Conservation (phyloP, 2,329 filamentous ascomycete species). For the Volutella citrinella region DNA sequence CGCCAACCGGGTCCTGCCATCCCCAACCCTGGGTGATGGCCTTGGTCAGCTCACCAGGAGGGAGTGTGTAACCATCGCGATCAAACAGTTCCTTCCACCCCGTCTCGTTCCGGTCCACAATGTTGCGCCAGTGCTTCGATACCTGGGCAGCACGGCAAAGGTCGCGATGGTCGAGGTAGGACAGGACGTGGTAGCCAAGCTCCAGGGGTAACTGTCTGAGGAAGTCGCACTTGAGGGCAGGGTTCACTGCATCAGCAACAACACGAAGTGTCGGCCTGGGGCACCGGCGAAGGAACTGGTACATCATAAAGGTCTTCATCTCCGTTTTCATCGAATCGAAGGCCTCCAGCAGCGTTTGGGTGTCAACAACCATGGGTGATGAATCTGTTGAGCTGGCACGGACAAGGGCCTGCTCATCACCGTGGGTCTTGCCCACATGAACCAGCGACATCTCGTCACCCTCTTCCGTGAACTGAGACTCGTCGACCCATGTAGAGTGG, state of each 20-base stretch:
- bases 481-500: constrained; percentile 35
- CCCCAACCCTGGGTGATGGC: constrained; percentile 94
- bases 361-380: constrained; percentile 61
- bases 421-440: constrained; percentile 18
- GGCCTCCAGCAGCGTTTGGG: constrained; percentile 80
- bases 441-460: constrained; percentile 27
- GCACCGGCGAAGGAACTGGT: constrained; percentile 86
- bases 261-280: constrained; percentile 85
- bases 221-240: constrained; percentile 92
- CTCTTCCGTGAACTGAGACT: constrained; percentile 38
- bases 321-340: constrained; percentile 90
- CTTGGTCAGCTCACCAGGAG: constrained; percentile 77
- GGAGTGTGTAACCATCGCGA: constrained; percentile 74
- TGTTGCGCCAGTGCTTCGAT: constrained; percentile 87
- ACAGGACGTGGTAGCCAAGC: constrained; percentile 81
- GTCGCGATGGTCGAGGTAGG: constrained; percentile 80
- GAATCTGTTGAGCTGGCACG: constrained; percentile 17
- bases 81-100: constrained; percentile 95
- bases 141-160: constrained; percentile 90
- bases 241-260: constrained; percentile 87
- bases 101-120: constrained; percentile 89
- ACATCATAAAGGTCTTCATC: constrained; percentile 96
- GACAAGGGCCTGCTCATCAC: constrained; percentile 23
- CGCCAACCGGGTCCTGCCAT: constrained; percentile 84
- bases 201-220: constrained; percentile 80